These are phyloP conservation scores for Colletotrichum kahawae DNA, from an alignment of 2,329 filamentous ascomycete genomes.

Conservation along the genomic window DNA sequence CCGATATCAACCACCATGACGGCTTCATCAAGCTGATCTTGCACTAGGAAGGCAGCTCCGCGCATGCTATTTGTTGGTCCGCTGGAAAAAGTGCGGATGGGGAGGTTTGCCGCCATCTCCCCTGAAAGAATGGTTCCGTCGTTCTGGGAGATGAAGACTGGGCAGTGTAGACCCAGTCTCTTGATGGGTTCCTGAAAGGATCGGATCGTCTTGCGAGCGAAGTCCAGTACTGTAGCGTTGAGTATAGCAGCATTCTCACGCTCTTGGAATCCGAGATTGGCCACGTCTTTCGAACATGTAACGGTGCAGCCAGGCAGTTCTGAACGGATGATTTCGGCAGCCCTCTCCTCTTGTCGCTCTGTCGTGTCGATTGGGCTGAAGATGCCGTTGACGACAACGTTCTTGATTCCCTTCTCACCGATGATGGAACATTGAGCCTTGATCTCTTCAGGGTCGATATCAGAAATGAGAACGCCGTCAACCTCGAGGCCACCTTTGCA, in stretches of 20 bases:
- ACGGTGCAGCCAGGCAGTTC: slow-evolving; percentile 47
- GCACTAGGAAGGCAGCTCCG: slow-evolving; percentile 64
- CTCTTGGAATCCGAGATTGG: slow-evolving; percentile 60
- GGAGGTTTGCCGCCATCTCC: slow-evolving; percentile 56
- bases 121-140: slow-evolving; percentile 65
- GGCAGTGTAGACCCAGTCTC: slow-evolving; percentile 54
- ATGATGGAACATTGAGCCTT: slow-evolving; percentile 42
- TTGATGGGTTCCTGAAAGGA: slow-evolving; percentile 59
- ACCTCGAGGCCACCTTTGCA: slow-evolving; percentile 57
- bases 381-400: slow-evolving; percentile 52
- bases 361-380: slow-evolving; percentile 58
- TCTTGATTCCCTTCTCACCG: slow-evolving; percentile 45
- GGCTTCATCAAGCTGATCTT: slow-evolving; percentile 38
- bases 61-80: slow-evolving; percentile 69
- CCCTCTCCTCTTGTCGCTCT: slow-evolving; percentile 53
- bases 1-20: slow-evolving; percentile 71
- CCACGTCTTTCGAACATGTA: slow-evolving; percentile 56
- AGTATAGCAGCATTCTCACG: slow-evolving; percentile 69
- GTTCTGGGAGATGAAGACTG: slow-evolving; percentile 66
- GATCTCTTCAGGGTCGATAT: slow-evolving; percentile 48
- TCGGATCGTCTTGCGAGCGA: slow-evolving; percentile 61
- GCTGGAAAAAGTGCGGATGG: slow-evolving; percentile 66
- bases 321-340: slow-evolving; percentile 43
- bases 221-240: slow-evolving; percentile 64
- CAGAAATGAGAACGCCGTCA: slow-evolving; percentile 50